A percentile compares a stretch with the other conserved stretches of the same genome.
These are phyloP conservation scores for Tetracladium marchalianum DNA, from an alignment of 495 filamentous ascomycete species.

Conservation along the genomic window DNA sequence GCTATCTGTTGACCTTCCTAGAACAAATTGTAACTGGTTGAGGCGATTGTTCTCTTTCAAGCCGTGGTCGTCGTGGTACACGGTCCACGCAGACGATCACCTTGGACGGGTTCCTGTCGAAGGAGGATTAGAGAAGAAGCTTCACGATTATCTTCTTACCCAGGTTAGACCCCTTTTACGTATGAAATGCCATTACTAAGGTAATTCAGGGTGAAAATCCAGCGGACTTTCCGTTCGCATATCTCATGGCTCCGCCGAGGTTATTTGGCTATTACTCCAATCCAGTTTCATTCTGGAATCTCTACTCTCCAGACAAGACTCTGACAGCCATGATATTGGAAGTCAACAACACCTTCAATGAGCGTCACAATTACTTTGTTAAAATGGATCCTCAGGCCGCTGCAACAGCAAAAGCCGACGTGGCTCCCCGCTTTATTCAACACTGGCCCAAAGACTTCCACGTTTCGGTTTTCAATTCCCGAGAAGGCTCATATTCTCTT, in stretches of 20 bases:
- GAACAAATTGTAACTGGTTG: conserved; percentile 14
- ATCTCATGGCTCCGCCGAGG: conserved; percentile 57
- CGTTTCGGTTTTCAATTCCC: conserved; percentile 64
- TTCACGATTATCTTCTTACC: conserved; percentile 44
- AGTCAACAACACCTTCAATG: conserved; percentile 71
- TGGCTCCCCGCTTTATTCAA: conserved; percentile 27
- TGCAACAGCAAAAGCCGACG: conserved; percentile 7
- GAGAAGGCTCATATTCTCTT: conserved; percentile 50
- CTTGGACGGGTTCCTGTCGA: conserved; percentile 37
- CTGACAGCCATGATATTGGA: conserved; percentile 62
- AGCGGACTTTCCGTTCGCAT: conserved; percentile 49
- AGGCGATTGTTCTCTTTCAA: conserved; percentile 20
- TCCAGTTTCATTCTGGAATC: conserved; percentile 73
- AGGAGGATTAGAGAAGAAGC: conserved; percentile 44
- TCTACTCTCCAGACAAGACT: conserved; percentile 49
- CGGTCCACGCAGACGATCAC: conserved; percentile 48
- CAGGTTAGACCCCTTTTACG: conserved; percentile 3
- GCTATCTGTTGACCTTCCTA: conserved; percentile 37
- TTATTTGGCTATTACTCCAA: conserved; percentile 67
- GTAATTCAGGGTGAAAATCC: conserved; percentile 34
- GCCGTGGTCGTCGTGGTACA: conserved; percentile 37
- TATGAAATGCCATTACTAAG: conserved; percentile 13
- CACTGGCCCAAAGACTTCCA: conserved; percentile 62
- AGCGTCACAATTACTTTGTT: conserved; percentile 55
- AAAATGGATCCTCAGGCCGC: conserved; percentile 7